These are phyloP conservation scores for Protomyces inundatus DNA, from an alignment of 1,139 yeast genomes.

Conservation along the genomic window DNA sequence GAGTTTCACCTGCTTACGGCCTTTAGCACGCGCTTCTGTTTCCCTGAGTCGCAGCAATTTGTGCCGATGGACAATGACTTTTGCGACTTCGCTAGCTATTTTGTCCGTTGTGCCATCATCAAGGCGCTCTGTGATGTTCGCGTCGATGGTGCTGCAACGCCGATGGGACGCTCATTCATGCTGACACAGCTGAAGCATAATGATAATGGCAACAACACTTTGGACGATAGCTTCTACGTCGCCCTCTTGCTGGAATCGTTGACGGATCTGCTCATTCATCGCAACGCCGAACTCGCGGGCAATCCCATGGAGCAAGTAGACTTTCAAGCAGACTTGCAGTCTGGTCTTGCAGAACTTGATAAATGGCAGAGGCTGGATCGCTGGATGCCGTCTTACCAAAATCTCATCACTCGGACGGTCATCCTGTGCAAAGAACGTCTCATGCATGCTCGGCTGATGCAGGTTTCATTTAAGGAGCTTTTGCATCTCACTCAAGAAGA, in stretches of 20 bases:
- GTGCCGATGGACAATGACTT: slow-evolving; percentile 82
- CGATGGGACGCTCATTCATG: slow-evolving; percentile 57
- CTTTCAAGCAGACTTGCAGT: slow-evolving; percentile 40
- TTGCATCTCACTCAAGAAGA: slow-evolving; percentile 50
- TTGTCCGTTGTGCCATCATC: slow-evolving; percentile 66
- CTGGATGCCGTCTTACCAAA: slow-evolving; percentile 76
- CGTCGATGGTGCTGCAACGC: slow-evolving; percentile 59
- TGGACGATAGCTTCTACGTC: slow-evolving; percentile 67
- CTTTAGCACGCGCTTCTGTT: slow-evolving; percentile 67
- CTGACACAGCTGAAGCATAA: slow-evolving; percentile 73
- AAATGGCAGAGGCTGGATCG: slow-evolving; percentile 75
- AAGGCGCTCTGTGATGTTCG: slow-evolving; percentile 55
- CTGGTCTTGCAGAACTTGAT: slow-evolving; percentile 57
- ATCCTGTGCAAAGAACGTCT: slow-evolving; percentile 48
- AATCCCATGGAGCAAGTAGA: slow-evolving; percentile 37
- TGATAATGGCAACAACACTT: slow-evolving; percentile 76
- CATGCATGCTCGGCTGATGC: slow-evolving; percentile 53
- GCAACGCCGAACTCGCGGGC: slow-evolving; percentile 16
- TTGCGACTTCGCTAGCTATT: slow-evolving; percentile 58
- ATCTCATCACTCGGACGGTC: slow-evolving; percentile 54
- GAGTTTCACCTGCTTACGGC: slow-evolving; percentile 65
- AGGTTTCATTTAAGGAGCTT: slow-evolving; percentile 50
- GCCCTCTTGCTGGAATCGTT: slow-evolving; percentile 55
- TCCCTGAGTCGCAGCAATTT: slow-evolving; percentile 46
- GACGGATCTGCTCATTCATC: slow-evolving; percentile 32